Base-by-base conservation (phyloP, 495 filamentous ascomycete species). In the Hypomontagnella monticulosa region DNA sequence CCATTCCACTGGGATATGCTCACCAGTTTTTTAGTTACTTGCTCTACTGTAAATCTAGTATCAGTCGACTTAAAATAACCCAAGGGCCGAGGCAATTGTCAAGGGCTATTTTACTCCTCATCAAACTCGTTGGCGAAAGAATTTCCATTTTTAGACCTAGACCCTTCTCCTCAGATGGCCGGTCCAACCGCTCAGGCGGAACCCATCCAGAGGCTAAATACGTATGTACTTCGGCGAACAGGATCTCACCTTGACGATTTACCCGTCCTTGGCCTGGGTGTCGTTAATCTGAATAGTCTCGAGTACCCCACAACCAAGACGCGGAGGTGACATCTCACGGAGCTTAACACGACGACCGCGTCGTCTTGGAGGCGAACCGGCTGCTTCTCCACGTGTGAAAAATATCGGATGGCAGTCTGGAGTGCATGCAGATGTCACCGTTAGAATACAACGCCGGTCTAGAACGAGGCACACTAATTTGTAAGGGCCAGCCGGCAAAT, bases 181-280 rank as follows among this genome's bases (percentile, higher is more conserved):
- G 63, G 66, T 46, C 51, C 27, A 63, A 30, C 30, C 40, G 18
- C 20, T 27, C 15, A 34, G 20, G 42, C 60, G 60, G 54, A 69
- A 54, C 55, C 20, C 11, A 1, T 14, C 34, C 34, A 56, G 23
- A 66, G 70, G 66, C 62, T 72, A 72, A 70, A 70, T 72, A 49
- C 10, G 33, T 15, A 58, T 36, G 33, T 48, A 34, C 42, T 15
- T 66, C 46, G 66, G 70, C 56, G 66, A 69, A 70, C 62, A 66
- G 69, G 56, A 59, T 63, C 50, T 63, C 47, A 53, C 53, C 55
- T 60, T 34, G 36, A 66, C 36, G 16, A 72, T 72, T 72, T 72
- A 72, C 41, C 70, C 70, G 70, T 43, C 46, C 70, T 72, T 72
- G 70, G 70, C 62, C 42, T 46, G 52, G 42, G 38, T 6, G 46